Evolutionary conservation across 768 basidiomycete genomes (phyloP), one percentile per base, ranked within the genome.

Genomic region (Auriscalpium orientale): DNA sequence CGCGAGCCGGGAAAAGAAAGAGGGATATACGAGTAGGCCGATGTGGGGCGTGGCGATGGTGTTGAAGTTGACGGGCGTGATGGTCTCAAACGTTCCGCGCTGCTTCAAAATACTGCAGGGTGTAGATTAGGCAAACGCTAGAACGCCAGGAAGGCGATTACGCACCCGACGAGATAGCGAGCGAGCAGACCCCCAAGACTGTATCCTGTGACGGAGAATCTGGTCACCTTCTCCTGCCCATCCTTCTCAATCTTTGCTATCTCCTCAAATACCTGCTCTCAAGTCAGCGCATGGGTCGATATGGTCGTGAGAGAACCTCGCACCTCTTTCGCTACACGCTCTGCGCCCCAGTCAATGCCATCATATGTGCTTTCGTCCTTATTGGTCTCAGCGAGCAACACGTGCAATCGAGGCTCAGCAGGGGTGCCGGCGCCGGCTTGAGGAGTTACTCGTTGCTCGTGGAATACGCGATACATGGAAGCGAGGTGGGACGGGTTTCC

Each of bases 31-130:
- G 4, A 82, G 83, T 8, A 91, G 76, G 13, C 92, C 92, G 43
- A 92, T 74, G 58, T 91, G 86, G 1, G 92, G 92, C 0, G 91
- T 90, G 2, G 91, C 89, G 50, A 94, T 71, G 0, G 91, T 90
- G 53, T 81, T 82, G 68, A 94, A 95, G 67, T 91, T 91, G 53
- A 89, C 77, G 1, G 91, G 89, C 33, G 71, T 69, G 45, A 92
- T 77, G 2, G 73, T 71, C 2, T 84, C 75, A 64, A 95, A 95
- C 73, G 93, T 91, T 8, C 76, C 74, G 47, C 77, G 76, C 54
- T 85, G 83, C 56, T 82, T 71, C 34, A 91, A 71, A 46, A 89
- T 79, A 2, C 86, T 87, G 58, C 43, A 8, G 15, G 28, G 22
- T 28, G 16, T 34, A 57, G 36, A 46, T 57, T 53, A 28, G 36